Evolutionary conservation across 768 basidiomycete genomes (phyloP), one percentile per base, ranked within the genome.

Genomic region (Tylopilus vinaceipallidus): DNA sequence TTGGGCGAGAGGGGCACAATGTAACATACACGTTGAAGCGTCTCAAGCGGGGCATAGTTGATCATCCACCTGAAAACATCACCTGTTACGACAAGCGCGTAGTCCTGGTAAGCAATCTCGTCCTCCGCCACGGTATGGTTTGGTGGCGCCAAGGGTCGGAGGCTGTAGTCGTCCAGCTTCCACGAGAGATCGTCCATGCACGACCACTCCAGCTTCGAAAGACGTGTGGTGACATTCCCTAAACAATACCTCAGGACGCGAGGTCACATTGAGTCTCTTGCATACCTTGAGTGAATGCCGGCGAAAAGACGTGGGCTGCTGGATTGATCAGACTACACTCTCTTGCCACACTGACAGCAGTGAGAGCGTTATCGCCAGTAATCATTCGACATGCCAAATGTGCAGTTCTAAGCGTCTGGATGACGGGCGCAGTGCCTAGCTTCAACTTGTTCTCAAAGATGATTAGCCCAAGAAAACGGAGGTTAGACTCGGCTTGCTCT

Each of bases 361-460:
- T 99, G 34, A 97, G 75, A 27, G 94, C 86, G 56, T 99, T 99
- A 63, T 99, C 97, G 10, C 97, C 97, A 1, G 97, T 99, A 43
- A 97, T 95, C 97, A 99, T 98, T 55, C 95, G 78, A 60, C 92
- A 95, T 17, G 92, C 89, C 32, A 99, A 71, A 71, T 98, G 93
- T 1, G 97, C 97, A 2, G 80, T 76, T 45, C 94, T 84, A 14
- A 99, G 77, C 1, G 85, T 84, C 52, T 92, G 87, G 38, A 99
- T 97, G 7, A 89, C 92, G 27, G 92, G 87, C 0, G 90, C 75
- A 0, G 95, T 98, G 8, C 89, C 93, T 4, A 88, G 82, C 61
- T 99, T 99, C 52, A 99, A 74, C 71, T 95, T 90, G 73, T 99
- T 99, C 69, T 99, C 97, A 61, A 99, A 99, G 52, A 99, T 95